A percentile compares a stretch with the other conserved stretches of the same genome.
Conservation (phyloP, 306 rosid species). For the Trifolium subterraneum region DNA sequence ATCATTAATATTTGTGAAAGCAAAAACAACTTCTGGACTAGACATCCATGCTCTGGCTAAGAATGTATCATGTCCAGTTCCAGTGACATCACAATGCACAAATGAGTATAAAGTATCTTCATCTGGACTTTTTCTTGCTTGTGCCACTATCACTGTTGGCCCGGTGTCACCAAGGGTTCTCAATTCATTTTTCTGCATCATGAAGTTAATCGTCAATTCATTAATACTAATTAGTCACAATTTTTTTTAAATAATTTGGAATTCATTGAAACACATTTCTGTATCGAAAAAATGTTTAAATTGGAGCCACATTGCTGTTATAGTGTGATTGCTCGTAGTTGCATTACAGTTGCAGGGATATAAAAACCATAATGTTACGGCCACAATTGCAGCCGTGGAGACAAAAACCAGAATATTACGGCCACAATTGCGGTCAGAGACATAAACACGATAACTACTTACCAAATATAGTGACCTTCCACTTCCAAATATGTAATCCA, state of each 20-base stretch:
- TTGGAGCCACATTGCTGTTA: too few relatives aligned
- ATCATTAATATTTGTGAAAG: constrained; percentile 47
- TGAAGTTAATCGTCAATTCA: not conserved
- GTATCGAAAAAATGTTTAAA: too few relatives aligned
- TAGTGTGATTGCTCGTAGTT: too few relatives aligned
- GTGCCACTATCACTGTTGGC: constrained; percentile 59
- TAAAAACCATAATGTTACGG: too few relatives aligned
- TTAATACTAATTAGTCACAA: too few relatives aligned
- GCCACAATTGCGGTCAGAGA: too few relatives aligned
- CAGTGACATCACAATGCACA: constrained; percentile 57
- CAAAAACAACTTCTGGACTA: constrained; percentile 46
- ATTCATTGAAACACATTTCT: too few relatives aligned
- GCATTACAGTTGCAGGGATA: too few relatives aligned
- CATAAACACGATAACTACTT: too few relatives aligned
- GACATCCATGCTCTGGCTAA: constrained; percentile 71
- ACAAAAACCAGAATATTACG: too few relatives aligned
- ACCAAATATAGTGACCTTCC: constrained; percentile 42
- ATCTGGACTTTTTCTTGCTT: constrained; percentile 37
- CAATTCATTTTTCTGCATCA: constrained; percentile 50
- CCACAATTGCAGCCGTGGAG: too few relatives aligned
- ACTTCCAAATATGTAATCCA: constrained; percentile 44
- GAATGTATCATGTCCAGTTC: constrained; percentile 43
- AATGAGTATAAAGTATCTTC: constrained; percentile 55
- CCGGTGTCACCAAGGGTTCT: constrained; percentile 32
- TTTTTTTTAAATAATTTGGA: too few relatives aligned